Evolutionary conservation across 306 rosid genomes (phyloP), one percentile per base, ranked within the genome.

Genomic region (Prunus fruticosa): DNA sequence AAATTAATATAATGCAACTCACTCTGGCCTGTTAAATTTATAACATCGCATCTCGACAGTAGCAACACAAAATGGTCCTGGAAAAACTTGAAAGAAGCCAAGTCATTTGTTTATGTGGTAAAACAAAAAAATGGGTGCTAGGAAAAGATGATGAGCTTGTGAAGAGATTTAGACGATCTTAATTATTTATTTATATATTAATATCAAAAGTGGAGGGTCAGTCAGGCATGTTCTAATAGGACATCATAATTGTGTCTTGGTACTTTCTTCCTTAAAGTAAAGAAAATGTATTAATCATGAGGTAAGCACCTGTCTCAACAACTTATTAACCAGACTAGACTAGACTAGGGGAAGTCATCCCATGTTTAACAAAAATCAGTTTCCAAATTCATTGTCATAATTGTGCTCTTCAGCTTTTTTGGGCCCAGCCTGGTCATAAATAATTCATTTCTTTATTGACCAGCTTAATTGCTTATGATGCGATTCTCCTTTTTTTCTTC

Each of bases 241-340:
- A 82, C 80, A 63, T 11, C 71, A 86, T 86, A 57, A 86, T 83
- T 75, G 79, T 81, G 89, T 78, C 79, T 53, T 61, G 62, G 81
- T 80, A 71, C 81, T 73, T 84, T 64, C 80, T 79, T 83, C 75
- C 76, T 65, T 75, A 71, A 71, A 64, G 67, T 75, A 69, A 69
- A 78, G 58, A 43, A 60, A 58, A 38, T 56, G 79, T 32, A 46
- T 46, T 66, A 57, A 83, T 86, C 63, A 80, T 86, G 75, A 81
- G 53, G 20, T 46, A 85, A 85, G 82, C 76, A 64, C 75, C 63
- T 64, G 75, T 22, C 81, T 76, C 65, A 51, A 18, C 47, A 72
- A 78, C 83, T 72, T 41, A 41, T 23, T 25, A 72, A 67, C 43
- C 77, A 3, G 20, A 60, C 66, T 32, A 58, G 43, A 22, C 43